Evolutionary conservation across 2,329 filamentous ascomycete genomes (phyloP), one percentile per base, ranked within the genome.

Genomic region (Curvularia eragrostidis): DNA sequence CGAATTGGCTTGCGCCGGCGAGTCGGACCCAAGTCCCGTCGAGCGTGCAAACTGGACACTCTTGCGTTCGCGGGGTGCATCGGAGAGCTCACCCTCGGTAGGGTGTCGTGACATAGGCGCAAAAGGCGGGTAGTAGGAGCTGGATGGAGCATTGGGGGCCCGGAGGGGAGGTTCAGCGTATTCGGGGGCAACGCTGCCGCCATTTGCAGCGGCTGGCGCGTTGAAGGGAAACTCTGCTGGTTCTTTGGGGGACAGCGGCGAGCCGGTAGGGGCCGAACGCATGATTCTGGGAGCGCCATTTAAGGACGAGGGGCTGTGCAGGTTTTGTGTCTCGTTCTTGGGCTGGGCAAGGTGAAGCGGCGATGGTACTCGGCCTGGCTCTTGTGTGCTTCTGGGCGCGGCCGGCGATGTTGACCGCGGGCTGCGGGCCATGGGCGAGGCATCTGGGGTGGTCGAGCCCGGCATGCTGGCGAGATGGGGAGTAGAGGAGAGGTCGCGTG

Each of bases 11-110:
- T 76, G 54, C 64, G n/a, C n/a, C n/a, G 56, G 59, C 7, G 82
- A 77, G 5, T 81, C 77, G 32, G 85, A 67, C 51, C 73, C 70
- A 52, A 69, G 67, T 18, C 72, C 72, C 9, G 68, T 54, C 4
- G 73, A 79, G 28, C 86, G 83, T 2, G 85, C 86, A 72, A 96
- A 95, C 66, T 95, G 91, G 3, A 96, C 91, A 71, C 89, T 94
- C 54, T 85, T 84, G 49, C 87, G 81, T 19, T 82, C 81, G 13
- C 67, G 69, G 6, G 74, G 70, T 10, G 63, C 68, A 32, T 76
- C 73, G 18, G 69, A 69, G 2, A 67, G 59, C 4, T 73, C 71
- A 23, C 65, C 72, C 34, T 76, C 72, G 52, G 73, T 75, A 36
- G 65, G 64, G 52, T 66, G 69, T 36, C 73, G 65, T 41, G 73